phyloP scores from a whole-genome alignment of 2,329 filamentous ascomycete species.

The Rhynchosporium agropyri region DNA sequence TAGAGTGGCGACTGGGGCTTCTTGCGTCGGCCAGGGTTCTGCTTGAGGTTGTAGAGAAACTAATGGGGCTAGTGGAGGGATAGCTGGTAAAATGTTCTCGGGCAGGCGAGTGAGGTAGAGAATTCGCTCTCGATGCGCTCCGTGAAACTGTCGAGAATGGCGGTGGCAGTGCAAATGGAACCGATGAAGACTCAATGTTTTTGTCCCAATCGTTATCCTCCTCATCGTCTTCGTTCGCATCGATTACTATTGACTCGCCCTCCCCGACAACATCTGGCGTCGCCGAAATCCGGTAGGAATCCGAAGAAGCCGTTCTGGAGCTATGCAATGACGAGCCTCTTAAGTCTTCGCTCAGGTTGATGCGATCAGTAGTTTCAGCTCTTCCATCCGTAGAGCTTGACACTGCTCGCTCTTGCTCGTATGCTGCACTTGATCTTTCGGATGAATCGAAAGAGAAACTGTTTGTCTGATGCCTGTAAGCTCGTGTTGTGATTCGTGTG shows the following conservation, averaged over 20 bases:
- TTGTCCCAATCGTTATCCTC: not conserved
- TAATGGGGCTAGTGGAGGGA: slow-evolving; percentile 24
- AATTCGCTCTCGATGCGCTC: slow-evolving; percentile 30
- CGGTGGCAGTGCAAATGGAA: slow-evolving; percentile 35
- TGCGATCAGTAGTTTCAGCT: slow-evolving; percentile 23
- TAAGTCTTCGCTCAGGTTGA: slow-evolving; percentile 37
- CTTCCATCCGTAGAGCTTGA: slow-evolving; percentile 33
- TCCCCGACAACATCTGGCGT: not conserved
- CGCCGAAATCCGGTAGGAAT: slow-evolving; percentile 9
- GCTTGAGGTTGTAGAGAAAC: slow-evolving; percentile 17
- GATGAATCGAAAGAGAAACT: slow-evolving; percentile 44
- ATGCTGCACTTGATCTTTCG: slow-evolving; percentile 40
- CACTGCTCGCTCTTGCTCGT: slow-evolving; percentile 37
- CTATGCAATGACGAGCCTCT: slow-evolving; percentile 36
- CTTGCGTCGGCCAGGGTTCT: slow-evolving; percentile 6
- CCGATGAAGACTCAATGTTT: slow-evolving; percentile 27
- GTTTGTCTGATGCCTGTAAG: slow-evolving; percentile 43
- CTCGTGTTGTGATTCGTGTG: slow-evolving; percentile 29
- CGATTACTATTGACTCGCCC: not conserved
- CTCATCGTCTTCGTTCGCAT: slow-evolving; percentile 6
- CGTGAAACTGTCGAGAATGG: slow-evolving; percentile 39
- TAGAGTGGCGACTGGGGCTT: slow-evolving; percentile 7
- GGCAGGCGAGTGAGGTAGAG: slow-evolving; percentile 28
- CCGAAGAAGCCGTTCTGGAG: slow-evolving; percentile 27
- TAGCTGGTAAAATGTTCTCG: slow-evolving; percentile 11